These are phyloP conservation scores for Aspergillus neotritici DNA, from an alignment of 2,329 filamentous ascomycete species.

Conservation along the genomic window DNA sequence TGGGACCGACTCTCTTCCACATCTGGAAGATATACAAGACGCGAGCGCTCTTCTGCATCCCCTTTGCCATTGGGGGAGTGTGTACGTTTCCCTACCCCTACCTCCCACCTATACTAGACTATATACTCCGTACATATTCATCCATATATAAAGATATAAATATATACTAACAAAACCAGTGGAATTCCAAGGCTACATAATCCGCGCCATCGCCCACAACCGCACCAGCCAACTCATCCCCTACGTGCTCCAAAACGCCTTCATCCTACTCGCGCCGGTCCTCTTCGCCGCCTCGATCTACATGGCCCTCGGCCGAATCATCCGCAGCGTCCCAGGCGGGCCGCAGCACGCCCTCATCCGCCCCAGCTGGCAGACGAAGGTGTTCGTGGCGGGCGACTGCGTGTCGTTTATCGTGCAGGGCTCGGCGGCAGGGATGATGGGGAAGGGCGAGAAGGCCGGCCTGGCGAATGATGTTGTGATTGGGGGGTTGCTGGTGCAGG, in stretches of 20 bases:
- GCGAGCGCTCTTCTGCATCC: constrained; percentile 26
- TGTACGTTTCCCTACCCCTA: constrained; percentile 22
- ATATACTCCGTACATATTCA: too few relatives aligned
- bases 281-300: constrained; percentile 49
- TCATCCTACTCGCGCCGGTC: constrained; percentile 46
- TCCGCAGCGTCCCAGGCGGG: constrained; percentile 33
- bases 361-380: constrained; percentile 42
- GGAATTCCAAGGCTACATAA: constrained; percentile 30
- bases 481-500: constrained; percentile 22
- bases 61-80: constrained; percentile 32
- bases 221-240: constrained; percentile 13
- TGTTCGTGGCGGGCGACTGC: constrained; percentile 46
- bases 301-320: constrained; percentile 45
- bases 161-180: constrained; percentile 17
- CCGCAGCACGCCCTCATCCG: constrained; percentile 42
- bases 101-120: not conserved
- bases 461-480: constrained; percentile 14
- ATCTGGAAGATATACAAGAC: constrained; percentile 24
- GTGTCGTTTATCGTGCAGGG: constrained; percentile 45
- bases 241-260: constrained; percentile 42
- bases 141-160: not conserved
- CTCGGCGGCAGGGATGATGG: constrained; percentile 18
- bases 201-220: constrained; percentile 17
- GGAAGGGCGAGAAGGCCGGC: constrained; percentile 1
- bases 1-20: constrained; percentile 19